Evolutionary conservation across 176 grass and related monocot genomes (phyloP).

Genomic region (Thalia dealbata): DNA sequence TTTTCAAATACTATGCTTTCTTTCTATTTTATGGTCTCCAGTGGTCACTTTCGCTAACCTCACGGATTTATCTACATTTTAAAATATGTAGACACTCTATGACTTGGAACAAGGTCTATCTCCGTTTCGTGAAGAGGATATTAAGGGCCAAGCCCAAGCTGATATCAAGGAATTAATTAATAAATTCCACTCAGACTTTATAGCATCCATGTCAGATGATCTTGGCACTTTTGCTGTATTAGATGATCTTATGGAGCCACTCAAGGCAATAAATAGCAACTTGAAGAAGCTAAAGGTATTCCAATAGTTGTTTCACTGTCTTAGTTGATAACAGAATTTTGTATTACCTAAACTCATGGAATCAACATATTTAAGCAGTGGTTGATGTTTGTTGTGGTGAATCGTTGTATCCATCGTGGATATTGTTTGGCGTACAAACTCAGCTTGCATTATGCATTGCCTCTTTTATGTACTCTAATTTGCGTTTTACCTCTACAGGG

Average conservation of each 20-base stretch:
- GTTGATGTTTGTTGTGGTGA: neutral
- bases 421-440: neutral
- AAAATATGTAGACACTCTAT: slow-evolving; percentile 53
- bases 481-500: slow-evolving; percentile 40
- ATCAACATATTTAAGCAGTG: neutral
- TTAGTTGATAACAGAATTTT: neutral
- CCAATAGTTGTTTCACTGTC: neutral
- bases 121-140: slow-evolving; percentile 32
- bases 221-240: slow-evolving; percentile 74
- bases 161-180: slow-evolving; percentile 51
- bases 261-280: slow-evolving; percentile 82
- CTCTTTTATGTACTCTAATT: slow-evolving; percentile 4
- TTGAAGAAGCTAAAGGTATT: slow-evolving; percentile 77
- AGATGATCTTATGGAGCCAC: slow-evolving; percentile 70
- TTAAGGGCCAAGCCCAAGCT: slow-evolving; percentile 33
- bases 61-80: neutral
- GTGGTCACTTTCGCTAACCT: neutral
- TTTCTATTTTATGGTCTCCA: neutral
- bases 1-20: neutral
- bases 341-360: neutral
- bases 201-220: slow-evolving; percentile 73
- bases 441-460: neutral
- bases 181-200: slow-evolving; percentile 39
- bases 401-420: slow-evolving; percentile 6
- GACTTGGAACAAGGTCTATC: slow-evolving; percentile 53